These are phyloP conservation scores for Leersia perrieri DNA, from an alignment of 176 grass and related monocot genomes.

Conservation along the genomic window DNA sequence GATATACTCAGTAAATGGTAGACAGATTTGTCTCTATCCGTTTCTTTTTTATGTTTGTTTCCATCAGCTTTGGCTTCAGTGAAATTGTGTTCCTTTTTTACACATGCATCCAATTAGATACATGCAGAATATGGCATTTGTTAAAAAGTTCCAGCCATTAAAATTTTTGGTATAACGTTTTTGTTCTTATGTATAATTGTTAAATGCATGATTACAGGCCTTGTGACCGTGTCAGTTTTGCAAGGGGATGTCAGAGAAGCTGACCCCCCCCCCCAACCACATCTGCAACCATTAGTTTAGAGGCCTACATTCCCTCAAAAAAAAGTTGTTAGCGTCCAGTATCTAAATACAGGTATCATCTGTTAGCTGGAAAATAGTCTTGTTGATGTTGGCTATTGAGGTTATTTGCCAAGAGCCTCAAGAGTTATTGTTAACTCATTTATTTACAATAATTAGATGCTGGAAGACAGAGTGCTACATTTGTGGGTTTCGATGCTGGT, in stretches of 20 bases:
- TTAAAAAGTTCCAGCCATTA: not conserved
- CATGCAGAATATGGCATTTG: not conserved
- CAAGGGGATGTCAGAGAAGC: no score
- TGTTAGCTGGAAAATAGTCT: not conserved
- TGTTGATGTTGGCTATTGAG: not conserved
- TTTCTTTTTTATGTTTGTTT: not conserved
- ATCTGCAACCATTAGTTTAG: not conserved
- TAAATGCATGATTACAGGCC: not conserved
- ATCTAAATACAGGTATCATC: not conserved
- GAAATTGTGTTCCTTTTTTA: not conserved
- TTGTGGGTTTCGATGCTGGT: not conserved
- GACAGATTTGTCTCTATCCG: not conserved
- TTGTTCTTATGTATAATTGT: not conserved
- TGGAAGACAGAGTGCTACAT: not conserved
- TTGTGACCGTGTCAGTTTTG: no score
- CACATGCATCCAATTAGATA: not conserved
- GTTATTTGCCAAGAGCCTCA: no score
- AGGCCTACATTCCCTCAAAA: not conserved
- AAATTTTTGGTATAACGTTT: not conserved
- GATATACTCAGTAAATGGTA: not conserved
- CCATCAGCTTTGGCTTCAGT: not conserved
- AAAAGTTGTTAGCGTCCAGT: not conserved
- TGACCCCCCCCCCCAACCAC: no score
- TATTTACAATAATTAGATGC: not conserved
- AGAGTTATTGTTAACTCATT: no score